Conservation (phyloP, 345 rosid genomes). For the Aquilaria malaccensis region DNA sequence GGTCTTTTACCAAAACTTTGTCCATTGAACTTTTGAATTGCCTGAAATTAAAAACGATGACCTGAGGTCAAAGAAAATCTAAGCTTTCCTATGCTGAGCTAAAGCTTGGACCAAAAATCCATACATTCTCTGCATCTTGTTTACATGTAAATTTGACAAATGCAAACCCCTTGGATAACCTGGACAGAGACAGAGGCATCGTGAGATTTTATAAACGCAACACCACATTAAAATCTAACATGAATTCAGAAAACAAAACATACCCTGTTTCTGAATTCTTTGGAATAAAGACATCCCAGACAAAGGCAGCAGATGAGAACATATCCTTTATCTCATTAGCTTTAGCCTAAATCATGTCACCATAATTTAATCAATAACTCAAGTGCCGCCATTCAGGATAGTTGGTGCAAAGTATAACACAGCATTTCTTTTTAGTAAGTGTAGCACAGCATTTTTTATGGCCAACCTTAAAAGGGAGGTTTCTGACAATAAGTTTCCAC, state of each 20-base stretch:
- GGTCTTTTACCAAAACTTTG: slow-evolving; percentile 65
- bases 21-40: slow-evolving; percentile 85
- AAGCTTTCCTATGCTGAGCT: not conserved
- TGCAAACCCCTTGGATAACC: slow-evolving; percentile 89
- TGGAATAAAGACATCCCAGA: slow-evolving; percentile 85
- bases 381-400: slow-evolving; percentile 7
- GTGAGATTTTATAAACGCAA: slow-evolving; percentile 3
- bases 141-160: slow-evolving; percentile 92
- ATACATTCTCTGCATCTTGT: slow-evolving; percentile 81
- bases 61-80: slow-evolving; percentile 1
- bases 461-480: slow-evolving; percentile 86
- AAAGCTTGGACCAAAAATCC: slow-evolving; percentile 17
- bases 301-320: slow-evolving; percentile 80
- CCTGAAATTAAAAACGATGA: slow-evolving; percentile 40
- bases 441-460: not conserved
- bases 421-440: slow-evolving; percentile 5
- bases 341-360: slow-evolving; percentile 49
- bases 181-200: slow-evolving; percentile 25
- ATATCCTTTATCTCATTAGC: slow-evolving; percentile 45
- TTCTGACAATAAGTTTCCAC: slow-evolving; percentile 90
- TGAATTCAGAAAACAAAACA: slow-evolving; percentile 10
- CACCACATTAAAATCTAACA: not conserved
- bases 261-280: slow-evolving; percentile 75
- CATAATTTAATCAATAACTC: slow-evolving; percentile 11
- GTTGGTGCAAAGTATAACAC: slow-evolving; percentile 1